Evolutionary conservation across 129 eudicot species (phyloP).

Genomic region (Centaurea solstitialis): DNA sequence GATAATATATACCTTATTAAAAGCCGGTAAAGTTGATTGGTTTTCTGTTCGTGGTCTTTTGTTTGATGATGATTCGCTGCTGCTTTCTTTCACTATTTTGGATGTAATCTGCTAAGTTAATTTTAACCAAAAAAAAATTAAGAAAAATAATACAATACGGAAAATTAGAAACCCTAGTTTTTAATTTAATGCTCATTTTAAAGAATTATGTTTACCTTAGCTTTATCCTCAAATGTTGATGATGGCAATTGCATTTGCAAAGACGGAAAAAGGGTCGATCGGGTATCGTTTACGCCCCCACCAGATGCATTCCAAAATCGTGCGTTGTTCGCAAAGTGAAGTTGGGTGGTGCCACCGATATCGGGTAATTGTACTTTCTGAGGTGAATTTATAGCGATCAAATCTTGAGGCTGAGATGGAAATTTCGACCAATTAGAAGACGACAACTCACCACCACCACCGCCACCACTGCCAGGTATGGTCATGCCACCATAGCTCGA

Average conservation of each 20-base stretch:
- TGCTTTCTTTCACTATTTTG: slow-evolving; percentile 49
- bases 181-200: neutral
- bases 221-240: slow-evolving; percentile 58
- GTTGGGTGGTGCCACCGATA: slow-evolving; percentile 23
- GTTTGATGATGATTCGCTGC: slow-evolving; percentile 54
- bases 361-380: slow-evolving; percentile 29
- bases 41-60: slow-evolving; percentile 79
- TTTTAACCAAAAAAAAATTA: neutral
- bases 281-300: slow-evolving; percentile 38
- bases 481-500: slow-evolving; percentile 30
- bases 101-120: slow-evolving; percentile 36
- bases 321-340: slow-evolving; percentile 43
- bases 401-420: slow-evolving; percentile 34
- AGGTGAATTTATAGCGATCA: slow-evolving; percentile 35
- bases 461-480: slow-evolving; percentile 1
- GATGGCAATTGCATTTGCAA: slow-evolving; percentile 51
- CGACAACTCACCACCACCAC: slow-evolving; percentile 17
- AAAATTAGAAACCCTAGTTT: slow-evolving; percentile 15
- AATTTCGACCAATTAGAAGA: slow-evolving; percentile 34
- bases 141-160: neutral
- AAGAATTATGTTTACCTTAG: slow-evolving; percentile 51
- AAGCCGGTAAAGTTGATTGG: slow-evolving; percentile 81
- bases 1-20: slow-evolving; percentile 55
- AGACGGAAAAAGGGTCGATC: slow-evolving; percentile 54
- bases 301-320: slow-evolving; percentile 78